phyloP scores from a whole-genome alignment of 495 filamentous ascomycete species.

The Lophiotrema nucula region DNA sequence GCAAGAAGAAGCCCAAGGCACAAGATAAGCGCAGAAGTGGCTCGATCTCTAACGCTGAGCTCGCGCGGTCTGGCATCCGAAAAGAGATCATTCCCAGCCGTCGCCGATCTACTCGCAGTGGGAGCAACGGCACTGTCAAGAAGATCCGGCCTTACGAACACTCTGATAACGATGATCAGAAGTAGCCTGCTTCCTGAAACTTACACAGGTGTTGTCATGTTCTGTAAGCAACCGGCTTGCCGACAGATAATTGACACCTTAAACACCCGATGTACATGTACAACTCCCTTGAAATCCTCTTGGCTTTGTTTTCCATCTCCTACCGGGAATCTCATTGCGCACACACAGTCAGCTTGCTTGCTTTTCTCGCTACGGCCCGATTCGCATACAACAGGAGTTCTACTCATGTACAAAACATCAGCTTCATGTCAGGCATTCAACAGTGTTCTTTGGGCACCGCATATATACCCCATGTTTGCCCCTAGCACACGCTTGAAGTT shows the following conservation, averaged over 20 bases:
- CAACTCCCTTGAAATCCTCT: background rate
- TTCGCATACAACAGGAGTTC: background rate
- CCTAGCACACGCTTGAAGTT: too few species aligned
- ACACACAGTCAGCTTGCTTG: background rate
- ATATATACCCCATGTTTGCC: background rate
- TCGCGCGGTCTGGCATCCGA: slow-evolving; percentile 20
- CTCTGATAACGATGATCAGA: slow-evolving; percentile 1
- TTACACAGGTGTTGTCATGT: too few species aligned
- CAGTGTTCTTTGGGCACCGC: background rate
- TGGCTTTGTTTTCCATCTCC: too few species aligned
- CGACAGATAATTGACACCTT: background rate
- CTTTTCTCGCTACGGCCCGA: background rate
- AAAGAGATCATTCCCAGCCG: slow-evolving; percentile 12
- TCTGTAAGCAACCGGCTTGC: too few species aligned
- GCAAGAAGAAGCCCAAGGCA: slow-evolving; percentile 12
- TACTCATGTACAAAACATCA: background rate
- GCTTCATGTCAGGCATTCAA: background rate
- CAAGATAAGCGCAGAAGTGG: slow-evolving; percentile 15
- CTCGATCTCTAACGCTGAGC: slow-evolving; percentile 35
- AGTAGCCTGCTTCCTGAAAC: background rate
- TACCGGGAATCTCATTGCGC: background rate
- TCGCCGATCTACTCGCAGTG: slow-evolving; percentile 31
- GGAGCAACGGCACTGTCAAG: slow-evolving; percentile 40
- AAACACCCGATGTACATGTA: background rate
- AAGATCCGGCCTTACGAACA: slow-evolving; percentile 25